phyloP scores from a whole-genome alignment of 805 yeast species.

The Metschnikowia peoriensis region DNA sequence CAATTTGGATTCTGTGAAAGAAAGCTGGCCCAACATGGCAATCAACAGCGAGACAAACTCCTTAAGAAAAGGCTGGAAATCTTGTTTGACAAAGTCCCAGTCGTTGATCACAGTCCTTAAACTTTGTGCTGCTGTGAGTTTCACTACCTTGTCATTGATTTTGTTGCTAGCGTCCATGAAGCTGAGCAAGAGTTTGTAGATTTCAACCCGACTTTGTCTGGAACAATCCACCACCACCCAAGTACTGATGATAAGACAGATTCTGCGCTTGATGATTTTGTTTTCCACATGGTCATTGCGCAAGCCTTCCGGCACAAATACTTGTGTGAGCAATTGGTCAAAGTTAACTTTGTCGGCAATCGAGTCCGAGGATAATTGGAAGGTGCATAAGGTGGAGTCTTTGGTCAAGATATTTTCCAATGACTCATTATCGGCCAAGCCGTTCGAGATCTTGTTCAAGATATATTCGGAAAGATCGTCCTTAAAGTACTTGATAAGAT shows the following conservation, averaged over 20 bases:
- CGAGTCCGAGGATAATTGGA: conserved; percentile 71
- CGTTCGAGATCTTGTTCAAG: conserved; percentile 54
- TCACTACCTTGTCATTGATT: conserved; percentile 74
- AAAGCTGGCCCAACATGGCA: conserved; percentile 47
- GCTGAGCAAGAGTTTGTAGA: conserved; percentile 56
- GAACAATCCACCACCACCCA: conserved; percentile 75
- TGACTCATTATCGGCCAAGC: conserved; percentile 27
- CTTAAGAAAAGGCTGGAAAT: conserved; percentile 64
- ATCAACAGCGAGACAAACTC: conserved; percentile 51
- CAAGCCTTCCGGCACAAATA: conserved; percentile 66
- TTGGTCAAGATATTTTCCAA: conserved; percentile 58
- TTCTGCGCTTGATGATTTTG: conserved; percentile 70
- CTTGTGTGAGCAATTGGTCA: conserved; percentile 55
- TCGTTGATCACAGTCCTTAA: conserved; percentile 72
- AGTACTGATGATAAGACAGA: conserved; percentile 71
- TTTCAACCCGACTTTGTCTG: conserved; percentile 50
- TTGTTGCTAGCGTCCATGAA: conserved; percentile 47
- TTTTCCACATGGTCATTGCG: conserved; percentile 46
- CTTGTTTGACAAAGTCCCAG: conserved; percentile 75
- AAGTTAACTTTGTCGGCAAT: conserved; percentile 67
- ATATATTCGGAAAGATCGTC: conserved; percentile 53
- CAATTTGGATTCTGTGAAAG: conserved; percentile 73
- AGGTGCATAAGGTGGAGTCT: conserved; percentile 80
- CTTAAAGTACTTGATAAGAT: conserved; percentile 63
- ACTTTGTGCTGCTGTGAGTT: conserved; percentile 69